Conservation (phyloP, 257 asterid species). For the Nicotiana tomentosiformis region DNA sequence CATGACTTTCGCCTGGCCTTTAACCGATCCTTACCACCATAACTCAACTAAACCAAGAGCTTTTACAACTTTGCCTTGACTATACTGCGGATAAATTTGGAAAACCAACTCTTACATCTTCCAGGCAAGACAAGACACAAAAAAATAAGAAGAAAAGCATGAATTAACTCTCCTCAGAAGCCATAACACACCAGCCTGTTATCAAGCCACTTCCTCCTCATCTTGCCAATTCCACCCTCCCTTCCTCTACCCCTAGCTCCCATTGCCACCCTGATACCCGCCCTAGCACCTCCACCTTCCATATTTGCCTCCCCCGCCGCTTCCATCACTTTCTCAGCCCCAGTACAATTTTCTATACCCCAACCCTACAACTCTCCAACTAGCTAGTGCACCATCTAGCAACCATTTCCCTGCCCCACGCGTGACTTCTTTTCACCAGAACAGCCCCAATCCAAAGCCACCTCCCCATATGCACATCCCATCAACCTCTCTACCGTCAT, state of each 20-base stretch:
- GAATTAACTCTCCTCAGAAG: not conserved
- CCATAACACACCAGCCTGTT: not conserved
- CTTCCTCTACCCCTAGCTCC: not conserved
- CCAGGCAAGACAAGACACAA: not conserved
- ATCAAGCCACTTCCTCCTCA: not conserved
- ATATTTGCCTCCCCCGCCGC: not conserved
- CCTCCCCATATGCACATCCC: not conserved
- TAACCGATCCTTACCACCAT: not conserved
- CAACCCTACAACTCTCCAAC: not conserved
- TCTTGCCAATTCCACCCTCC: not conserved
- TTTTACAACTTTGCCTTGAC: not conserved
- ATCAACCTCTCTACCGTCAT: not conserved
- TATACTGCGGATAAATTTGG: not conserved
- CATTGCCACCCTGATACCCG: not conserved
- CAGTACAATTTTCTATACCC: not conserved
- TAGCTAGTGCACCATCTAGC: not conserved
- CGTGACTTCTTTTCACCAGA: not conserved
- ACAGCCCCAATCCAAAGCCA: not conserved
- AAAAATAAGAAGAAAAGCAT: no score
- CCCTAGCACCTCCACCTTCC: not conserved
- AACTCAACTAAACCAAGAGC: not conserved
- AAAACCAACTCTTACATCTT: not conserved
- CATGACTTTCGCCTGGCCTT: not conserved
- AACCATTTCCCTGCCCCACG: not conserved
- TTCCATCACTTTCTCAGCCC: not conserved